Base-by-base conservation (phyloP, 2,329 filamentous ascomycete species). In the Fusarium sp. region DNA sequence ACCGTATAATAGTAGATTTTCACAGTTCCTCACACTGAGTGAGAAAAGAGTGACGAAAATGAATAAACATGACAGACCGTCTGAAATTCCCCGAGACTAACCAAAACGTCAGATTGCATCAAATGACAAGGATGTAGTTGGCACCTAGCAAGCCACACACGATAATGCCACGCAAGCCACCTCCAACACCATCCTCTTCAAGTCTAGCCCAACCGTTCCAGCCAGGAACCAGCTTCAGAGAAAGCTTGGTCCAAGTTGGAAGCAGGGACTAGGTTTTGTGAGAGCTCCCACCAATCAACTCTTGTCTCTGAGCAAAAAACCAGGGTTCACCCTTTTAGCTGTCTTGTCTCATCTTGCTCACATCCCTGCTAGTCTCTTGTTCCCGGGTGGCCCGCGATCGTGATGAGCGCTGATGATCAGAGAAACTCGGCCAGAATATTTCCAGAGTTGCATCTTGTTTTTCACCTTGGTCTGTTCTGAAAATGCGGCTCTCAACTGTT, bases 321-420 rank as follows among this genome's bases (percentile, higher is more conserved):
- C 62, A 74, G 71, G 62, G 58, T 53, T 71, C 47, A 54, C 32
- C 28, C 17, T 18, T 48, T 15, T 48, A 39, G 12, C 48, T 60
- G 70, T 72, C 70, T 61, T 56, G 66, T 72, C 70, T 73, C 67
- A 70, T 72, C 70, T 68, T 71, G 64, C 26, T 67, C 51, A 36
- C 24, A 55, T 54, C 72, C 72, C 38, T 74, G 64, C 72, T 74
- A 74, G 72, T 28, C 14, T 59, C 63, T 54, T 30, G 32, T 61
- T 56, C 60, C 48, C 72, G 62, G 50, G 57, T 63, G 41, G 38
- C 51, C 63, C 68, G 60, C 64, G 72, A 74, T 74, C 72, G 71
- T 50, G 64, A 72, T 75, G 72, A 63, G 51, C 41, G 64, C 50
- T 20, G 72, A 57, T 36, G 66, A 75, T 75, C 73, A 65, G 50